Evolutionary conservation across 192 early-diverging fungal genomes (phyloP), one percentile per base, ranked within the genome.

Genomic region (Linnemannia exigua): DNA sequence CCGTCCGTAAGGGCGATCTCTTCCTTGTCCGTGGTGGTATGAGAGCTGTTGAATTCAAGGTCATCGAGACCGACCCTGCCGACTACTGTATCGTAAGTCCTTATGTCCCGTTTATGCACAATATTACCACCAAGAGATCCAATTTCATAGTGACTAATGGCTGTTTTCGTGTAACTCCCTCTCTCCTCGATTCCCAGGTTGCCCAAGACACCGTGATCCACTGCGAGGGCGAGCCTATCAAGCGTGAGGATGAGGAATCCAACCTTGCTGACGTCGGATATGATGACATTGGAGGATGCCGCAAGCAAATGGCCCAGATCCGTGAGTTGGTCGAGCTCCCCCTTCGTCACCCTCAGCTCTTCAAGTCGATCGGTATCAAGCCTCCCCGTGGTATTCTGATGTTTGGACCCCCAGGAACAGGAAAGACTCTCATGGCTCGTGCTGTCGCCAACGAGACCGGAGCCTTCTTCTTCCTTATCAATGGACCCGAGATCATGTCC

Each of bases 371-470:
- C 79, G 98, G 98, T 90, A 97, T 99, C 91, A 99, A 99, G 90
- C 98, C 98, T 25, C 98, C 98, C 28, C 94, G 98, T 48, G 98
- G 97, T 75, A 98, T 99, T 71, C 92, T 99, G 67, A 96, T 99
- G 96, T 99, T 93, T 80, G 98, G 98, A 61, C 98, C 98, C 19
- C 98, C 98, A 19, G 98, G 98, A 90, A 99, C 98, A 12, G 98
- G 98, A 91, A 99, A 99, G 89, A 99, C 98, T 14, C 91, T 99
- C 78, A 98, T 99, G 90, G 98, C 98, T 12, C 95, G 98, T 78
- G 98, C 99, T 9, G 98, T 99, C 6, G 99, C 99, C 74, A 99
- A 99, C 89, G 99, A 99, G 88, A 99, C 98, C 35, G 99, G 98
- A 33, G 98, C 98, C 31, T 99, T 99, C 95, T 98, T 99, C 93